These are phyloP conservation scores for Pichia sp. DNA, from an alignment of 1,139 yeast genomes.

Conservation along the genomic window DNA sequence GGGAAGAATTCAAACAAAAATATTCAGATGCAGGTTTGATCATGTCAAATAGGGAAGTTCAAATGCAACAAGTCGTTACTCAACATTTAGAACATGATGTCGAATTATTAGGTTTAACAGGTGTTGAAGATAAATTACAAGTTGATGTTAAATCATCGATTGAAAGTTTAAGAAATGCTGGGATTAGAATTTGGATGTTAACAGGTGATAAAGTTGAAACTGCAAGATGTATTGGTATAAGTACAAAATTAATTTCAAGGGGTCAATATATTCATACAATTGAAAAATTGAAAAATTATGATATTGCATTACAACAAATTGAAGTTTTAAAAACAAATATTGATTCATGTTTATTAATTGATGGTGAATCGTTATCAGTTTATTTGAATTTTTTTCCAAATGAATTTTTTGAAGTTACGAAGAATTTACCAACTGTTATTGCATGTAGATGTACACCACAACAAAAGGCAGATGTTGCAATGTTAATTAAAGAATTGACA, in stretches of 20 bases:
- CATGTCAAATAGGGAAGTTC: conserved; percentile 71
- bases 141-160: conserved; percentile 85
- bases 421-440: conserved; percentile 80
- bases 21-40: conserved; percentile 70
- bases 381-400: conserved; percentile 56
- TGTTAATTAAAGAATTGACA: conserved; percentile 67
- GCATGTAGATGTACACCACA: conserved; percentile 99
- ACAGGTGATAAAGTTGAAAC: conserved; percentile 99
- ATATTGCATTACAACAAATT: conserved; percentile 62
- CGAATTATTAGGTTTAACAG: conserved; percentile 87
- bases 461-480: conserved; percentile 94
- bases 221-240: conserved; percentile 92
- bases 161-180: conserved; percentile 90
- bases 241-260: conserved; percentile 84
- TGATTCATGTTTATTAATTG: conserved; percentile 80
- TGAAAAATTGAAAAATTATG: conserved; percentile 55
- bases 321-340: conserved; percentile 61
- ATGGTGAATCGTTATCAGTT: conserved; percentile 81
- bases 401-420: conserved; percentile 74
- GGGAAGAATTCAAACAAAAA: conserved; percentile 55
- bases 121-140: conserved; percentile 95
- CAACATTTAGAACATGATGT: conserved; percentile 74
- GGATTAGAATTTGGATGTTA: conserved; percentile 96
- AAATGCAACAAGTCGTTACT: conserved; percentile 61
- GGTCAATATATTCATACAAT: conserved; percentile 91